phyloP scores from a whole-genome alignment of 257 asterid genomes.

The Jaltomata sinuosa region DNA sequence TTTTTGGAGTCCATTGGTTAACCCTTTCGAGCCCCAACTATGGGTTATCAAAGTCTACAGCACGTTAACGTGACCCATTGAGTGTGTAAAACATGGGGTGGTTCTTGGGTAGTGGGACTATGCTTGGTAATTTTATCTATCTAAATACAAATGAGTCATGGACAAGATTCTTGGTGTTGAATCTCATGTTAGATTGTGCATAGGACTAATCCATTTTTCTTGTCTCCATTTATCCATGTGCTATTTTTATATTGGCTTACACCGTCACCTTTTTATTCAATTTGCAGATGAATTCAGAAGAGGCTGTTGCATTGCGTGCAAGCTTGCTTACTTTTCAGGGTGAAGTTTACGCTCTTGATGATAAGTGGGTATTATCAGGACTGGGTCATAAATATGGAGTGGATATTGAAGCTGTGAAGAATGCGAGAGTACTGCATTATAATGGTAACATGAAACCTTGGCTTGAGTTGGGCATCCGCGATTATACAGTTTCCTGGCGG shows the following conservation, averaged over 20 bases:
- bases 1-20: background rate
- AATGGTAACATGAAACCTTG: constrained; percentile 99
- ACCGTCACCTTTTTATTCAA: background rate
- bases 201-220: background rate
- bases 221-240: background rate
- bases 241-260: background rate
- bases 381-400: constrained; percentile 74
- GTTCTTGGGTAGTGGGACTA: background rate
- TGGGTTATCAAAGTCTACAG: background rate
- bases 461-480: constrained; percentile 90
- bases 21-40: background rate
- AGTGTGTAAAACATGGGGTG: no score
- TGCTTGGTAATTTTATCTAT: background rate
- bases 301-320: constrained; percentile 47
- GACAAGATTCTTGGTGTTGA: background rate
- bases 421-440: constrained; percentile 75
- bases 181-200: background rate
- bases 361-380: constrained; percentile 73
- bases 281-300: constrained; percentile 40
- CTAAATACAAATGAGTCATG: background rate
- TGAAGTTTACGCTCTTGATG: constrained; percentile 58
- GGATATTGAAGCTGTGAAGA: constrained; percentile 28
- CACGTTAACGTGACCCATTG: background rate
- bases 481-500: constrained; percentile 69
- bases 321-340: constrained; percentile 67